Evolutionary conservation across 2,329 filamentous ascomycete species (phyloP), one percentile per base, ranked within the genome.

Genomic region (Colletotrichum liriopes): DNA sequence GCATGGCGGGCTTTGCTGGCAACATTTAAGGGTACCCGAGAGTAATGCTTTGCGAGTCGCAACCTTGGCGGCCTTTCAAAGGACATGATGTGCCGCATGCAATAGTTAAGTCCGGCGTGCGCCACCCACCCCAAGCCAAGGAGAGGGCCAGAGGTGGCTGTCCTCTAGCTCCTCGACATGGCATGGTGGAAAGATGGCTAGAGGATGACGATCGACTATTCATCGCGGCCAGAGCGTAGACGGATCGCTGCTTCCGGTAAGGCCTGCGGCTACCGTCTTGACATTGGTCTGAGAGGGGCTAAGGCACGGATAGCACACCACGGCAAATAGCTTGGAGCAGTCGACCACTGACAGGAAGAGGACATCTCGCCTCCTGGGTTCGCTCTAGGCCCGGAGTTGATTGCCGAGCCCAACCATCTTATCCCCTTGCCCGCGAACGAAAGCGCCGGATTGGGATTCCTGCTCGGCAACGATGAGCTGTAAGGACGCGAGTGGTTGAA

Each of bases 171-270:
- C 39, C 47, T 47, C 65, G 39, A 39, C 55, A 32, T 72, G 52
- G 51, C 55, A 32, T 72, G 52, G 51, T 54, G 65, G 45, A 72
- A 39, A 32, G n/a, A 23, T 6, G 37, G 23, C 41, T 59, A 52
- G 52, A 64, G 32, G 47, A 41, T 29, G 47, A 55, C 16, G 65
- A 64, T 71, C 51, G 35, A 68, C 43, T 37, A 51, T 51, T 32
- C n/a, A 69, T 37, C n/a, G 32, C 54, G 47, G 60, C 43, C 23
- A 60, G 52, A 63, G 54, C 54, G 52, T 61, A 29, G 32, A 18
- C 29, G 32, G 29, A 37, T 9, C 43, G 41, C 65, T 64, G 69
- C 69, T 72, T 72, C 45, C 41, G 52, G 65, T 60, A 69, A 59
- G 52, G 20, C 47, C 26, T 23, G 54, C 47, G 59, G 59, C 37